Conservation (phyloP, 2,329 filamentous ascomycete genomes). For the Sporothrix humicola region DNA sequence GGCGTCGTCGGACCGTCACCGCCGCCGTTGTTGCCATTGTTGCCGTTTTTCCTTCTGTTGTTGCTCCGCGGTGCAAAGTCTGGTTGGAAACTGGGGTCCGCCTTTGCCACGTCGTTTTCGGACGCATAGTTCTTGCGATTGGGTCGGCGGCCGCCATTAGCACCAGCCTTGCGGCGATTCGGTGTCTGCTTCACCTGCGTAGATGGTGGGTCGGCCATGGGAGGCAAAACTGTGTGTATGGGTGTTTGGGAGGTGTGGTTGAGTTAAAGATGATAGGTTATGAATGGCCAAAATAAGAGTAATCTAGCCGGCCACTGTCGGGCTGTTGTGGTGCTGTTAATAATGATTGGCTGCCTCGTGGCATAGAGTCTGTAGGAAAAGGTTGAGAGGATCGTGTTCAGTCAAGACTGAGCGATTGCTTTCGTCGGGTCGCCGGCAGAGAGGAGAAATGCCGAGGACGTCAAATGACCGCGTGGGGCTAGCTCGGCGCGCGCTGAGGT, state of each 20-base stretch:
- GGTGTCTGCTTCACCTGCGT: constrained; percentile 45
- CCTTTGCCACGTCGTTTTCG: constrained; percentile 57
- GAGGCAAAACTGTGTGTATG: constrained; percentile 25
- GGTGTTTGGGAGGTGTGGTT: neutral
- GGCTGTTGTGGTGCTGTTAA: constrained; percentile 4
- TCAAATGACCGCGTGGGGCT: neutral
- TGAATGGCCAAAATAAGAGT: neutral
- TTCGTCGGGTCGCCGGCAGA: constrained; percentile 16
- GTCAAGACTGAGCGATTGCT: constrained; percentile 4
- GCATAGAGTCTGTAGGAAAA: constrained; percentile 25
- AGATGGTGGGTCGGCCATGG: constrained; percentile 45
- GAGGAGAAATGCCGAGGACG: neutral
- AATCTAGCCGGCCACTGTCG: neutral
- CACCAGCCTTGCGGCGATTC: constrained; percentile 50
- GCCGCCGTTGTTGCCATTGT: neutral
- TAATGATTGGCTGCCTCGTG: constrained; percentile 1
- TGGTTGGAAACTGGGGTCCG: constrained; percentile 46
- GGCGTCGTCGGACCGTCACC: constrained; percentile 33
- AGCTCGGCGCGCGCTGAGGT: neutral
- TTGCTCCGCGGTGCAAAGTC: constrained; percentile 39
- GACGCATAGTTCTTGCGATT: constrained; percentile 63
- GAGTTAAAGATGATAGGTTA: neutral
- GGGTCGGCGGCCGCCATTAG: constrained; percentile 43
- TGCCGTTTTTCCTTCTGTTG: neutral
- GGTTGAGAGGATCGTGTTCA: neutral